Evolutionary conservation across 441 rosid species (phyloP).

Genomic region (Sinapis alba): DNA sequence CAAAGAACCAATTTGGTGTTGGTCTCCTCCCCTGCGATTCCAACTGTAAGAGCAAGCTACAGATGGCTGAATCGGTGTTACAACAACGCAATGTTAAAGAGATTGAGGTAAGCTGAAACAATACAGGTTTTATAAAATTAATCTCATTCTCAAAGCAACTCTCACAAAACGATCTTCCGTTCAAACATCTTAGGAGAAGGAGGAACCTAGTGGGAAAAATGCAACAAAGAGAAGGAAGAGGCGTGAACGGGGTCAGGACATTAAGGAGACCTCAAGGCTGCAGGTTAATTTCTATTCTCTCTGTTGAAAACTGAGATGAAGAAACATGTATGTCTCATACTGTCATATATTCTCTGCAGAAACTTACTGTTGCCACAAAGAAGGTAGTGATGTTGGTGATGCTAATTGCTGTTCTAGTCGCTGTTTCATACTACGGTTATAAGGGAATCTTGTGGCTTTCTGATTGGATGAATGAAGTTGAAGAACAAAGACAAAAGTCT

Average conservation of each 20-base stretch:
- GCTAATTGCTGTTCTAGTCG: conserved; percentile 41
- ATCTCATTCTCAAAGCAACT: not conserved
- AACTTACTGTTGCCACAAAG: conserved; percentile 46
- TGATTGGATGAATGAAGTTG: conserved; percentile 89
- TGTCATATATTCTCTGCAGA: conserved; percentile 47
- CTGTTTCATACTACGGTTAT: conserved; percentile 62
- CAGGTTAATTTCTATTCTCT: conserved; percentile 50
- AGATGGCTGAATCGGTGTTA: conserved; percentile 58
- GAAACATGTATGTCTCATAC: not conserved
- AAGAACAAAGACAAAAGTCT: conserved; percentile 54
- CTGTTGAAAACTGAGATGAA: not conserved
- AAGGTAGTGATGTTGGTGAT: conserved; percentile 49
- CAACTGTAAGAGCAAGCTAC: conserved; percentile 65
- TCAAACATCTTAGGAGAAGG: conserved; percentile 57
- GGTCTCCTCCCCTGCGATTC: conserved; percentile 83
- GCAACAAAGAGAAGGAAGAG: conserved; percentile 66
- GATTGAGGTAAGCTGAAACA: conserved; percentile 53
- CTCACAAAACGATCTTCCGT: not conserved
- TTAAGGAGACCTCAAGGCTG: conserved; percentile 50
- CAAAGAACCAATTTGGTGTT: conserved; percentile 70
- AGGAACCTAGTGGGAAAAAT: conserved; percentile 48
- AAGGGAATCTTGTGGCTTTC: conserved; percentile 75
- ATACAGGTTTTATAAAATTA: not conserved
- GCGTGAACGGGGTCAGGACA: conserved; percentile 58
- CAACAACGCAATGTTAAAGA: conserved; percentile 67